Base-by-base conservation (phyloP, 164 flowering plant species). In the Houttuynia cordata region DNA sequence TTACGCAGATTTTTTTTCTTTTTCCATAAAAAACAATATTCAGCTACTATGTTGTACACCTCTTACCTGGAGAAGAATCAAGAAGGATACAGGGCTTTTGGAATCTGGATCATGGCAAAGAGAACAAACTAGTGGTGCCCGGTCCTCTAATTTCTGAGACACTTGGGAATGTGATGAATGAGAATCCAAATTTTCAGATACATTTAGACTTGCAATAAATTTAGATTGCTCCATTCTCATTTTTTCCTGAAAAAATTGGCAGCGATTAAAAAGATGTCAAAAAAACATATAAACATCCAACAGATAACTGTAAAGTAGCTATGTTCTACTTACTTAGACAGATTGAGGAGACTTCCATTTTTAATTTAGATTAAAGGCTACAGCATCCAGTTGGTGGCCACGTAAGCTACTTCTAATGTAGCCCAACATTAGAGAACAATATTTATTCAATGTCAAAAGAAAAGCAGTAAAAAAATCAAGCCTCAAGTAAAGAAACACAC, bases 211-310 rank as follows among this genome's bases (percentile, higher is more conserved):
- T 49, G 74, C 88, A 78, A 91, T 62, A 72, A 94, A 94, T 64
- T 83, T 91, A 14, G 88, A 79, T 70, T 94, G 99, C 65, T 83
- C 88, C 45, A 85, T 89, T 76, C 75, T 86, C 97, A 94, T 91
- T 73, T 87, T 85, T 73, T 71, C 97, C 98, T 92, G 83, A 73
- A 77, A 30, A 57, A 18, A 10, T n/a, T 30, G 4, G 6, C 37
- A 30, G 37, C 37, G 4, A 30, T 30, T 30, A 30, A 30, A 30
- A 6, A 30, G 37, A 6, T 30, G 24, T 3, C 10, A 23, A 53
- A 10, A 53, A 4, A 53, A n/a, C 56, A 53, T 53, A 18, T 23
- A 53, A 53, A n/a, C 56, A 53, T 12, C 49, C 13, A 45, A 45
- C 49, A 45, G 17, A 10, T 17, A 10, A n/a, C 49, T 7, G 17